These are phyloP conservation scores for Marchantia paleacea DNA, from an alignment of 225 moss, liverwort and hornwort genomes.

Conservation along the genomic window DNA sequence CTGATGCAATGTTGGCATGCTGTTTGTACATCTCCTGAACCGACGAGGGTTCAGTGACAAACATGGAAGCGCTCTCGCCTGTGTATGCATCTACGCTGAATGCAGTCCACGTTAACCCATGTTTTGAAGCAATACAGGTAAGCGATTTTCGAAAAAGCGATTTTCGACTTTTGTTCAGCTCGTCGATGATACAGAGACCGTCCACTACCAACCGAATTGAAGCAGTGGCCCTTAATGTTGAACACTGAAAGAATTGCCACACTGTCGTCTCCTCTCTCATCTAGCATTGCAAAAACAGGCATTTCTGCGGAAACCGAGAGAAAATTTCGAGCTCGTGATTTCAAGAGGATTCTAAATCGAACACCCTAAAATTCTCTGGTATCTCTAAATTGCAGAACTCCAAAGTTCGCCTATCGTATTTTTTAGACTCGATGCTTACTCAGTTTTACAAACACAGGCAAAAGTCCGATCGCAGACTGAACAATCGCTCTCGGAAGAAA, in stretches of 20 bases:
- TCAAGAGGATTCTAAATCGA: neutral
- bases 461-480: neutral
- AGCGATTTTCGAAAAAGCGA: neutral
- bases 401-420: neutral
- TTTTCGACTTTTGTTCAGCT: neutral
- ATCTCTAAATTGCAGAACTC: neutral
- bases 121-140: neutral
- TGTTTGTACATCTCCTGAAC: neutral
- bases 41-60: neutral
- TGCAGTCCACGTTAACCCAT: neutral
- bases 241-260: neutral
- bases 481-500: neutral
- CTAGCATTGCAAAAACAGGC: neutral
- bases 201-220: neutral
- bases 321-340: neutral
- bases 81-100: neutral
- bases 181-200: neutral
- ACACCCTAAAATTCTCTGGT: neutral
- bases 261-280: neutral
- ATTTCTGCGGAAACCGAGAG: no score
- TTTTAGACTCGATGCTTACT: neutral
- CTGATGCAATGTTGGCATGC: neutral
- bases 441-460: neutral
- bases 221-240: neutral
- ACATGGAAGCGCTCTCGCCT: neutral